phyloP scores from a whole-genome alignment of 495 filamentous ascomycete species.

The Xylaria curta region DNA sequence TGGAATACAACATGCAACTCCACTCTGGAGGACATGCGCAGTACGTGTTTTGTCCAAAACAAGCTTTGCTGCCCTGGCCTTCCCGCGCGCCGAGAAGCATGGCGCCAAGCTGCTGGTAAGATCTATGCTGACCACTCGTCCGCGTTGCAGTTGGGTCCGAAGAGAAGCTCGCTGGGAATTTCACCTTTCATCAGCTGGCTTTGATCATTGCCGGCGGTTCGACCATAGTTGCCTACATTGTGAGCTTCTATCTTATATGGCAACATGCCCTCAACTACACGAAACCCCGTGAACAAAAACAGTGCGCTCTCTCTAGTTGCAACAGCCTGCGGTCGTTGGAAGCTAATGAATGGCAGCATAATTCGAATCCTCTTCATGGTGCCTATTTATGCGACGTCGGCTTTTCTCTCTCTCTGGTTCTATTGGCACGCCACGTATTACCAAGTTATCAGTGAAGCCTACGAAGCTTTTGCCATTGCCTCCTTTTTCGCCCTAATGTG shows the following conservation, averaged over 20 bases:
- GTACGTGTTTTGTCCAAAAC: constrained; percentile 47
- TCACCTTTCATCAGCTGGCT: constrained; percentile 65
- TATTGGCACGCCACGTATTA: constrained; percentile 86
- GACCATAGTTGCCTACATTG: constrained; percentile 59
- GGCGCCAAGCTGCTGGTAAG: constrained; percentile 35
- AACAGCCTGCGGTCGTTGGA: constrained; percentile 2
- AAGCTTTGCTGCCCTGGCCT: constrained; percentile 25
- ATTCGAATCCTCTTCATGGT: constrained; percentile 94
- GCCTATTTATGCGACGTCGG: constrained; percentile 80
- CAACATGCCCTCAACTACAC: constrained; percentile 84
- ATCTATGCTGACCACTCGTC: constrained; percentile 34
- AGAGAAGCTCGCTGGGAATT: constrained; percentile 47
- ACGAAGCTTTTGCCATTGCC: constrained; percentile 91
- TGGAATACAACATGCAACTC: constrained; percentile 56
- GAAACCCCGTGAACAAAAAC: constrained; percentile 80
- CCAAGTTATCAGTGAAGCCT: constrained; percentile 81
- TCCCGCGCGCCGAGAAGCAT: constrained; percentile 35
- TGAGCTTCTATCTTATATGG: constrained; percentile 71
- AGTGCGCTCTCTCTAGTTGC: constrained; percentile 54
- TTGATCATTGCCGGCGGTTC: constrained; percentile 60
- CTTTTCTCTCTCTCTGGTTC: constrained; percentile 77
- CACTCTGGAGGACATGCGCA: constrained; percentile 61
- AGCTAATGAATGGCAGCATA: constrained; percentile 56
- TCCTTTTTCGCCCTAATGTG: constrained; percentile 91
- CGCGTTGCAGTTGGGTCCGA: constrained; percentile 43